Percentiles rank a stretch among this genome's conserved stretches.
phyloP scores from a whole-genome alignment of 2,329 filamentous ascomycete genomes.

The Venturia pyrina region DNA sequence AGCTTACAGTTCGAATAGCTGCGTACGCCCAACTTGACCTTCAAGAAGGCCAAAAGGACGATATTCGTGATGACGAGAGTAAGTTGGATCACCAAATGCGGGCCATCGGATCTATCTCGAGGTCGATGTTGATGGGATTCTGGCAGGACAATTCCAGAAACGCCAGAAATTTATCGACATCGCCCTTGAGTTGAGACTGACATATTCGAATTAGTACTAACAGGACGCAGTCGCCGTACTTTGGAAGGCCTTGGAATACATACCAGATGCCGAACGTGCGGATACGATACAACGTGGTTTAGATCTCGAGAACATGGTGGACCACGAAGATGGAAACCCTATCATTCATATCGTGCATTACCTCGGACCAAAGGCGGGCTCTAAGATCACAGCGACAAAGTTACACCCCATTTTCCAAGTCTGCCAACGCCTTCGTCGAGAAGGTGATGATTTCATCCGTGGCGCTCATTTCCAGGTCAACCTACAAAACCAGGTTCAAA shows the following conservation, averaged over 20 bases:
- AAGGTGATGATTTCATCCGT: neutral
- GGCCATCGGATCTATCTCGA: too few species aligned
- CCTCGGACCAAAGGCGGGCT: neutral
- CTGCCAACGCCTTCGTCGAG: neutral
- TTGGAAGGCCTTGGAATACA: neutral
- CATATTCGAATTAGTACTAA: neutral
- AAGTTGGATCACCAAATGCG: neutral
- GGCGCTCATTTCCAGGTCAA: neutral
- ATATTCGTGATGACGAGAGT: neutral
- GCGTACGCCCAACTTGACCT: neutral
- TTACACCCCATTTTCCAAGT: neutral
- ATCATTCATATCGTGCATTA: neutral
- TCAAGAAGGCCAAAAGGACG: neutral
- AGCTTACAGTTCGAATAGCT: neutral
- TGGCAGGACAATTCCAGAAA: too few species aligned
- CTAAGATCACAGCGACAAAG: neutral
- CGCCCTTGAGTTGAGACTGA: too few species aligned
- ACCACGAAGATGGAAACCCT: neutral
- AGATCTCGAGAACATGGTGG: neutral
- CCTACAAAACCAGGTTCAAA: neutral
- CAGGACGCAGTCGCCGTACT: neutral
- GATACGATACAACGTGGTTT: neutral
- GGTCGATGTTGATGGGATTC: too few species aligned
- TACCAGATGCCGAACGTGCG: neutral
- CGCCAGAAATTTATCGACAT: too few species aligned